Evolutionary conservation across 2,329 filamentous ascomycete genomes (phyloP), one percentile per base, ranked within the genome.

Genomic region (Epicoccum nigrum): DNA sequence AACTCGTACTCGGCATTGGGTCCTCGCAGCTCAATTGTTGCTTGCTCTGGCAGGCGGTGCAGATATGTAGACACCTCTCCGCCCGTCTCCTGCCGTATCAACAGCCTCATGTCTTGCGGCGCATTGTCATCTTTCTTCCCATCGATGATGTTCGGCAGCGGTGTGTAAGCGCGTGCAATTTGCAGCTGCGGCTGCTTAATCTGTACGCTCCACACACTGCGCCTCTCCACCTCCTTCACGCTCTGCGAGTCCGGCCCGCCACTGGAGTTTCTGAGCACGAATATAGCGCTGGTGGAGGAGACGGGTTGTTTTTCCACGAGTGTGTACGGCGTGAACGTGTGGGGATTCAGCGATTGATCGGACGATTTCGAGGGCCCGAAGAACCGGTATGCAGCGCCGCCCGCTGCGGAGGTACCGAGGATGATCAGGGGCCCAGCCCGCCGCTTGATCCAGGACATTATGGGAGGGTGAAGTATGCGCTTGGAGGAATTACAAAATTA

Each of bases 151-250:
- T 85, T 81, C 0, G 91, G 93, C 0, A 99, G 78, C 0, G 93
- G 92, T 4, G 94, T 97, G 74, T 99, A 99, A 51, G 91, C 86
- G 55, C 94, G 79, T 34, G 90, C 90, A 62, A 99, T 96, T 74
- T 97, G 92, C 50, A 97, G 76, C 71, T 96, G 87, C 2, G 94
- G 94, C 76, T 97, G 94, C 76, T 96, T 96, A 68, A 96, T 86
- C 77, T 97, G 89, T 27, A 97, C 87, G 56, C 88, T 92, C 88
- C 91, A 96, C 33, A 95, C 81, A 4, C 89, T 88, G 48, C 83
- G 79, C 34, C 74, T 73, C 83, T 85, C 87, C 13, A 62, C 64
- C 25, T 74, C 65, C 28, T 60, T 63, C 5, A 73, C 58, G 40
- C 61, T 65, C 9, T 71, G 63, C 3, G 62, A 56, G n/a, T 72